A percentile compares a stretch with the other conserved stretches of the same genome.
These are phyloP conservation scores for Eucalyptus albens DNA, from an alignment of 345 rosid genomes.

Conservation along the genomic window DNA sequence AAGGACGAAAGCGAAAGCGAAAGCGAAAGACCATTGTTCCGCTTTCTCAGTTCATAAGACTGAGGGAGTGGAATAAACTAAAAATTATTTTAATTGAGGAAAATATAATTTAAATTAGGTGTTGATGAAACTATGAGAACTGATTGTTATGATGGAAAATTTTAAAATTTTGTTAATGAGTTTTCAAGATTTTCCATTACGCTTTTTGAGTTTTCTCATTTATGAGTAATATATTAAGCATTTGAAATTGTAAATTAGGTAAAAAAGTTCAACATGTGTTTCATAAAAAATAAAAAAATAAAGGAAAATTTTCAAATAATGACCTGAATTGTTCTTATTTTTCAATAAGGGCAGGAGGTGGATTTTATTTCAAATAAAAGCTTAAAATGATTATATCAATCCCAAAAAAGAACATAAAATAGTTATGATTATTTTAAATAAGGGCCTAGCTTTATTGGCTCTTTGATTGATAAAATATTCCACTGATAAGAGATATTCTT, in stretches of 20 bases:
- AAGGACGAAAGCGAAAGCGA: background rate
- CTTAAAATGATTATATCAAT: accelerated
- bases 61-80: background rate
- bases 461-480: accelerated
- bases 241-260: background rate
- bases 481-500: accelerated
- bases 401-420: accelerated
- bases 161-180: background rate
- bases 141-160: background rate
- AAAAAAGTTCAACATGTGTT: background rate
- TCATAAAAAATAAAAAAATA: too few relatives aligned
- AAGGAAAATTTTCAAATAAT: accelerated
- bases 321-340: accelerated
- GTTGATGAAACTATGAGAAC: background rate
- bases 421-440: too few relatives aligned
- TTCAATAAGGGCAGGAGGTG: accelerated
- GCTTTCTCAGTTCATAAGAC: background rate
- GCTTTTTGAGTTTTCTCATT: background rate
- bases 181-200: background rate
- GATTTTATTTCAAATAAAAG: too few relatives aligned
- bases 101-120: background rate
- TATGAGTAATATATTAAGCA: background rate
- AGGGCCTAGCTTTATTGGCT: accelerated
- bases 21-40: background rate
- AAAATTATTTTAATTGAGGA: background rate